Evolutionary conservation across 306 rosid species (phyloP).

Genomic region (Begonia peltatifolia): DNA sequence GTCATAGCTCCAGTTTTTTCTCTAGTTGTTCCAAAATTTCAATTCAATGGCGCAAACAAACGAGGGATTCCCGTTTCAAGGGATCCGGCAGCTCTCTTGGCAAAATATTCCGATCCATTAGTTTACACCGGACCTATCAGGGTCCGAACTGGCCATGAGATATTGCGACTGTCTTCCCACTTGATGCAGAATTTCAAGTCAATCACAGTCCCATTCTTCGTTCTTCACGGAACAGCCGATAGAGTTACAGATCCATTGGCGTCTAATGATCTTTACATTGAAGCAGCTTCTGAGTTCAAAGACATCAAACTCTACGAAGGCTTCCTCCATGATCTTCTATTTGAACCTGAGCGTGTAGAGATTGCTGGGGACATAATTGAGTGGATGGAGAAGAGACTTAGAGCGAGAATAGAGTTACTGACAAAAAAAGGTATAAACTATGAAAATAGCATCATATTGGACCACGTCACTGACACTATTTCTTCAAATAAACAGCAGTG

Average conservation of each 20-base stretch:
- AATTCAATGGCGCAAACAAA: constrained; percentile 94
- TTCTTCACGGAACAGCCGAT: constrained; percentile 95
- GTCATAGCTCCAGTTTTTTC: constrained; percentile 88
- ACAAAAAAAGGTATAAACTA: no score
- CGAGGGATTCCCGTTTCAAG: constrained; percentile 97
- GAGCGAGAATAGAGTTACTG: neutral
- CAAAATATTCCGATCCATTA: constrained; percentile 88
- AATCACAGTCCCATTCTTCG: constrained; percentile 85
- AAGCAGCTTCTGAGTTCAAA: constrained; percentile 68
- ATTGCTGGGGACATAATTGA: constrained; percentile 64
- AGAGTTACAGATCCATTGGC: constrained; percentile 92
- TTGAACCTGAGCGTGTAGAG: constrained; percentile 90
- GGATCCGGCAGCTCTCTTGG: constrained; percentile 84
- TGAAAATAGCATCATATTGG: no score
- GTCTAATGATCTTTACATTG: constrained; percentile 63
- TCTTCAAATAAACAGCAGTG: no score
- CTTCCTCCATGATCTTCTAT: constrained; percentile 81
- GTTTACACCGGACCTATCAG: constrained; percentile 96
- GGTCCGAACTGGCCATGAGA: constrained; percentile 94
- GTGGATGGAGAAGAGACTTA: constrained; percentile 74
- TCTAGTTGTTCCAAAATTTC: constrained; percentile 69
- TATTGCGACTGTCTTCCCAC: constrained; percentile 63
- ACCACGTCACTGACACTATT: no score
- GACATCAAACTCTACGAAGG: constrained; percentile 92
- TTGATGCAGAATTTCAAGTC: constrained; percentile 52